Conservation (phyloP, 192 early-diverging fungal genomes). For the Rhizoclosmatium sp. region DNA sequence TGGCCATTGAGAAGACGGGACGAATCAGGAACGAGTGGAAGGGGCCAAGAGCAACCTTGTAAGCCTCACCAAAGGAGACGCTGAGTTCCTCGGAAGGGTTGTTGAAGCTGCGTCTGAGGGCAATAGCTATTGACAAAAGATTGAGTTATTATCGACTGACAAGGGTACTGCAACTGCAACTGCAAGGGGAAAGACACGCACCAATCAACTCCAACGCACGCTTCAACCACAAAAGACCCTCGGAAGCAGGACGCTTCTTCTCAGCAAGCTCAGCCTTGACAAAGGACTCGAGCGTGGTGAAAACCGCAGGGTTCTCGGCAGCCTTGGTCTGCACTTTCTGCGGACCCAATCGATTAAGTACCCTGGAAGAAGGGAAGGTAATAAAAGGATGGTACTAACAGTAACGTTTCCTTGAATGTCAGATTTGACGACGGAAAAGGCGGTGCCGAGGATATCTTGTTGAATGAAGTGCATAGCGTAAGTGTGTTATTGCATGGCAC, state of each 20-base stretch:
- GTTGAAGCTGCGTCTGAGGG: constrained; percentile 51
- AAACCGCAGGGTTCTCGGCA: constrained; percentile 67
- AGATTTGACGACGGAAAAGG: constrained; percentile 86
- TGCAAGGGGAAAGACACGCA: constrained; percentile 1
- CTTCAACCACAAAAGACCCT: constrained; percentile 93
- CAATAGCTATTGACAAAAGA: constrained; percentile 26
- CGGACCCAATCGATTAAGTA: background rate
- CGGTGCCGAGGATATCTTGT: constrained; percentile 59
- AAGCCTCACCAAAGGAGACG: constrained; percentile 53
- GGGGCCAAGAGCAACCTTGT: constrained; percentile 50
- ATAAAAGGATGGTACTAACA: constrained; percentile 54
- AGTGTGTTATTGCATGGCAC: background rate
- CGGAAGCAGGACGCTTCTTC: constrained; percentile 86
- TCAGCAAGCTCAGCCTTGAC: constrained; percentile 75
- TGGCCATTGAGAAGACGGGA: constrained; percentile 75
- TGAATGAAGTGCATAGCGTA: background rate
- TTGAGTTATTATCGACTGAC: background rate
- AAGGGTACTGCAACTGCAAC: background rate
- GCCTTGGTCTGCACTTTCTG: constrained; percentile 86
- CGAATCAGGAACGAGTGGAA: constrained; percentile 59
- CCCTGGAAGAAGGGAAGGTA: constrained; percentile 12
- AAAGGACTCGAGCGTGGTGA: constrained; percentile 84
- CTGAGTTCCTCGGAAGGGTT: constrained; percentile 57
- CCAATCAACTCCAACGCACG: constrained; percentile 61
- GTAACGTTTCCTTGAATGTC: constrained; percentile 94